These are phyloP conservation scores for Mycena sanguinolenta DNA, from an alignment of 768 basidiomycete species.

Conservation along the genomic window DNA sequence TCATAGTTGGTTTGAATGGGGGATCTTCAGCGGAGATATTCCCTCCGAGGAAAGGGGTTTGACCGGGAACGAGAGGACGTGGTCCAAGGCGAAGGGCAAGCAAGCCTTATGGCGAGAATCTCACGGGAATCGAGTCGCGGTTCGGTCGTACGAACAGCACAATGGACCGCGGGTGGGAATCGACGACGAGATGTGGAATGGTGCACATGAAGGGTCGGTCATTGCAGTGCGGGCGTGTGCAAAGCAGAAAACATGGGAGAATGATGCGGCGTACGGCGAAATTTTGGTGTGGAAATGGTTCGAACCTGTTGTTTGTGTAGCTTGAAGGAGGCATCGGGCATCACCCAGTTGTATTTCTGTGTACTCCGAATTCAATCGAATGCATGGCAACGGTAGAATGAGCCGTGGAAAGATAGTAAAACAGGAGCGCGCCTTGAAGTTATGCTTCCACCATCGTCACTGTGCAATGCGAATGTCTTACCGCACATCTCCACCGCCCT, in stretches of 20 bases:
- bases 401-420: too few species aligned
- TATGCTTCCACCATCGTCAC: too few species aligned
- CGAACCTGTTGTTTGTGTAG: neutral
- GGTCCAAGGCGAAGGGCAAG: too few species aligned
- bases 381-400: too few species aligned
- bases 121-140: constrained; percentile 15
- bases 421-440: too few species aligned
- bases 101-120: constrained; percentile 18
- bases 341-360: too few species aligned
- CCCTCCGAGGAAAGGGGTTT: neutral
- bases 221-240: constrained; percentile 10
- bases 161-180: constrained; percentile 12
- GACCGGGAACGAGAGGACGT: too few species aligned
- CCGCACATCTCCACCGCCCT: too few species aligned
- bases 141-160: constrained; percentile 6
- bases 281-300: neutral
- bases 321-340: too few species aligned
- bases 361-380: too few species aligned
- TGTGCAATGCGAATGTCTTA: too few species aligned
- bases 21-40: neutral
- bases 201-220: constrained; percentile 3
- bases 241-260: neutral
- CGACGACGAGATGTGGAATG: constrained; percentile 20
- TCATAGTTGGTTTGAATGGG: constrained; percentile 27
- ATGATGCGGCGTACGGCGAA: neutral